These are phyloP conservation scores for Melastoma malabathricum DNA, from an alignment of 345 rosid species.

Conservation along the genomic window DNA sequence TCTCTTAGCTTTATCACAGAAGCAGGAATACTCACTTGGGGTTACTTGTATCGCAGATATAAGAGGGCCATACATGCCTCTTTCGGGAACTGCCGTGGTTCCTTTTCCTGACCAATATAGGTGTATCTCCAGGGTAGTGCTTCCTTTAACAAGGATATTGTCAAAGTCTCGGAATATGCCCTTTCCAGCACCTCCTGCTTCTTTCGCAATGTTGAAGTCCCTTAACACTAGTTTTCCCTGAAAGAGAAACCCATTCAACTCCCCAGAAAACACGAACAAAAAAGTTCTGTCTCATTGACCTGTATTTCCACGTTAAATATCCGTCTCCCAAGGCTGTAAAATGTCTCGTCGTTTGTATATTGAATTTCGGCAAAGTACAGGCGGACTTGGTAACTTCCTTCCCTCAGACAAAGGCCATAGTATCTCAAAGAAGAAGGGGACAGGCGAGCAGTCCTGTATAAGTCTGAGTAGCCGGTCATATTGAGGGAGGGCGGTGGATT, in stretches of 20 bases:
- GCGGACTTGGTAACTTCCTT: conserved; percentile 42
- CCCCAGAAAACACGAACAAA: neutral
- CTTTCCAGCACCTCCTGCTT: conserved; percentile 64
- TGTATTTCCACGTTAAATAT: conserved; percentile 68
- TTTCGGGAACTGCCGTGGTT: conserved; percentile 44
- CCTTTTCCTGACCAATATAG: conserved; percentile 80
- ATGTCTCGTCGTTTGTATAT: conserved; percentile 37
- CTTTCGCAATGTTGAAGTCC: conserved; percentile 53
- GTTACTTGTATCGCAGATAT: conserved; percentile 65
- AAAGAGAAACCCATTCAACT: neutral
- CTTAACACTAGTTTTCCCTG: conserved; percentile 45
- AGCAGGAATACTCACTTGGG: conserved; percentile 40
- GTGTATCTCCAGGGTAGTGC: conserved; percentile 74
- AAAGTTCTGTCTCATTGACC: conserved; percentile 15
- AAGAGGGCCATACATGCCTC: conserved; percentile 80
- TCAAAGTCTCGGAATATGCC: conserved; percentile 16
- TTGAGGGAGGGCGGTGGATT: conserved; percentile 19
- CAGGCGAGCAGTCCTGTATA: conserved; percentile 53
- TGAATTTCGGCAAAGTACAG: conserved; percentile 90
- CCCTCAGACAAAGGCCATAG: conserved; percentile 58
- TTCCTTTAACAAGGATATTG: conserved; percentile 30
- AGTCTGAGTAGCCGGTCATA: conserved; percentile 13
- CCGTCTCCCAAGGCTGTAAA: conserved; percentile 53
- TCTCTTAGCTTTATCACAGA: too few species aligned
- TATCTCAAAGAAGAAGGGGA: conserved; percentile 67